Evolutionary conservation across 164 flowering plant species (phyloP), one percentile per base, ranked within the genome.

Genomic region (Vitis amurensis): DNA sequence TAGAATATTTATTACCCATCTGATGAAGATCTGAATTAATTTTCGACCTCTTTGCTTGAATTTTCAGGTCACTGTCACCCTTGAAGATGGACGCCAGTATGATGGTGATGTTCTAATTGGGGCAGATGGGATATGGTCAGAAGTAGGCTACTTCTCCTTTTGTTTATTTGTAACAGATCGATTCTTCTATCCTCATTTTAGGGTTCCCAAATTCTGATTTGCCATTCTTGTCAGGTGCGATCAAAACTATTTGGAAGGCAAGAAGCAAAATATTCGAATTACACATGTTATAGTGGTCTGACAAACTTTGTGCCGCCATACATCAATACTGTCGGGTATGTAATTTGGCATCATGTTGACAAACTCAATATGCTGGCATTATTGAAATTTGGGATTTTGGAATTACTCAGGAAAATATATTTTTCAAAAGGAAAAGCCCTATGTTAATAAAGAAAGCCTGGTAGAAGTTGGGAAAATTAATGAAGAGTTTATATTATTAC

Each of bases 61-160:
- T 67, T 67, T 30, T 62, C 68, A 80, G 83, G 83, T 80, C 15
- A 67, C 72, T 9, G 77, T 68, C 30, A 61, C 66, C 44, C 80
- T 77, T 69, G 77, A 75, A 58, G 72, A 70, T 58, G 83, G 83
- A 14, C 64, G 50, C 48, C 57, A 59, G 30, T 70, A 65, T 52
- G 83, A 80, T 63, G 83, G 79, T 50, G 83, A 80, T 59, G 30
- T 80, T 60, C 73, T 77, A 48, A 78, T 80, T 67, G 83, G 83
- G 53, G 83, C 81, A 12, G 83, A 77, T 77, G 83, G 83, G 63
- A 74, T 80, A 44, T 72, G 81, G 83, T 80, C 83, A 15, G 59
- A 69, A 66, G 83, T 80, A 73, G 3, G 37, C 48, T 29, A 52
- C 59, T 61, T 50, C 44, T 30, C 19, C 16, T 62, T n/a, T 50